Percentiles rank a stretch among this genome's conserved stretches.
These are phyloP conservation scores for Tetrastigma voinierianum DNA, from an alignment of 164 flowering plant species.

Conservation along the genomic window DNA sequence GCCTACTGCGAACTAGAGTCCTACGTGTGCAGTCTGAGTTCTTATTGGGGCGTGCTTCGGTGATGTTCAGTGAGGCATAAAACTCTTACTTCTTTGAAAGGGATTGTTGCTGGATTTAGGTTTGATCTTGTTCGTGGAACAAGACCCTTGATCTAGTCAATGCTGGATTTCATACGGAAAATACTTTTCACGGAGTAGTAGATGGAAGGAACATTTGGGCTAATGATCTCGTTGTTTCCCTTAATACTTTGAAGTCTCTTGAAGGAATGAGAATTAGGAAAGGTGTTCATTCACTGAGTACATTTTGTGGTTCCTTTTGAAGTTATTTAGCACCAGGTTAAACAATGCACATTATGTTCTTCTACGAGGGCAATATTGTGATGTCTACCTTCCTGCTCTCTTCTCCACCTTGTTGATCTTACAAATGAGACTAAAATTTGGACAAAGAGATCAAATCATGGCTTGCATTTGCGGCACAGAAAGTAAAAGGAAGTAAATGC, in stretches of 20 bases:
- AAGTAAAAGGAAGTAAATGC: conserved; percentile 91
- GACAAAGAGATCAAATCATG: conserved; percentile 93
- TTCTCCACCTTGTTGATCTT: conserved; percentile 86
- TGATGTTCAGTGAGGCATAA: conserved; percentile 77
- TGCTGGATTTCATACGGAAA: conserved; percentile 70
- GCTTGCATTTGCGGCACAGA: conserved; percentile 97
- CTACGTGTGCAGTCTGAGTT: conserved; percentile 73
- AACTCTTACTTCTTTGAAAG: conserved; percentile 65
- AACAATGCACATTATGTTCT: conserved; percentile 1
- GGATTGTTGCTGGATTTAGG: conserved; percentile 68
- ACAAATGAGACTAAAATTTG: conserved; percentile 77
- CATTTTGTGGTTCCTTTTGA: not conserved
- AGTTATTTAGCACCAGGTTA: not conserved
- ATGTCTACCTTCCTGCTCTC: conserved; percentile 96
- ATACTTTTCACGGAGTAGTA: conserved; percentile 85
- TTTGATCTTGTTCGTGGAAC: conserved; percentile 86
- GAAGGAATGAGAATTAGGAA: conserved; percentile 88
- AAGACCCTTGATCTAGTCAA: conserved; percentile 74
- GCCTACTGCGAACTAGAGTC: conserved; percentile 77
- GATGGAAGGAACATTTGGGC: conserved; percentile 99
- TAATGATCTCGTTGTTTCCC: conserved; percentile 79
- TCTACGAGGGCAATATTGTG: conserved; percentile 75
- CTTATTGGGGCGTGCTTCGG: conserved; percentile 89
- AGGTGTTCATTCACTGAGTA: conserved; percentile 37
- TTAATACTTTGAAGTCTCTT: conserved; percentile 51